phyloP scores from a whole-genome alignment of 2,329 filamentous ascomycete genomes.

The Colletotrichum lindemuthianum region DNA sequence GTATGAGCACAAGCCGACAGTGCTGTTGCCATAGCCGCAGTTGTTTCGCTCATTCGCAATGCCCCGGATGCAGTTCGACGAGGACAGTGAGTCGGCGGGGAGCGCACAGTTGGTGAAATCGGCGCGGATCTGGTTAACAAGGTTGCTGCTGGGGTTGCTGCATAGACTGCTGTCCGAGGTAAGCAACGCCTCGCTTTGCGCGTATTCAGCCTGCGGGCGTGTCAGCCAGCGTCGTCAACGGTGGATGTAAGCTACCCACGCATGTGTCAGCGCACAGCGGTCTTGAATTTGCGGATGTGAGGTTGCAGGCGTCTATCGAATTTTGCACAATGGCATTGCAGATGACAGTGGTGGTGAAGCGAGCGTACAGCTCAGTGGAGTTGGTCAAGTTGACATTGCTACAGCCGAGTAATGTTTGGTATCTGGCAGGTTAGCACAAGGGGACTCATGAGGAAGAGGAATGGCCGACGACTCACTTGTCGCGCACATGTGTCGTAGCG shows the following conservation, averaged over 20 bases:
- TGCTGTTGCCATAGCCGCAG: conserved; percentile 82
- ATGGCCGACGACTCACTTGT: conserved; percentile 69
- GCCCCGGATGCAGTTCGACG: conserved; percentile 78
- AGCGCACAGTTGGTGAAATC: conserved; percentile 92
- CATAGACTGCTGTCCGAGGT: conserved; percentile 80
- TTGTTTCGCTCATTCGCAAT: conserved; percentile 84
- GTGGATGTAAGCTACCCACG: conserved; percentile 58
- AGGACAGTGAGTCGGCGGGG: conserved; percentile 80
- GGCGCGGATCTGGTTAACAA: conserved; percentile 82
- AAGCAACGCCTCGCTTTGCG: conserved; percentile 88
- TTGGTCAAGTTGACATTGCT: conserved; percentile 79
- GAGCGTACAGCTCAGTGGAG: conserved; percentile 85
- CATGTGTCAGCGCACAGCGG: conserved; percentile 93
- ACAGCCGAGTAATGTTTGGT: conserved; percentile 83
- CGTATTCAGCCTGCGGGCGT: conserved; percentile 74
- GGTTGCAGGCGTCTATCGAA: conserved; percentile 75
- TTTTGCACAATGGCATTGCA: conserved; percentile 96
- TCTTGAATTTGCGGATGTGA: conserved; percentile 70
- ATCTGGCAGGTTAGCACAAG: conserved; percentile 64
- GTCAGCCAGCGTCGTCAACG: conserved; percentile 40
- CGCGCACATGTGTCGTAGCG: conserved; percentile 75
- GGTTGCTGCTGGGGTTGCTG: conserved; percentile 69
- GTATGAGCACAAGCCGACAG: conserved; percentile 84
- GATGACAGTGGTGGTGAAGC: conserved; percentile 90
- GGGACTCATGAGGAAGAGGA: neutral